These are phyloP conservation scores for Peribolospora baueri DNA, from an alignment of 768 basidiomycete species.

Conservation along the genomic window DNA sequence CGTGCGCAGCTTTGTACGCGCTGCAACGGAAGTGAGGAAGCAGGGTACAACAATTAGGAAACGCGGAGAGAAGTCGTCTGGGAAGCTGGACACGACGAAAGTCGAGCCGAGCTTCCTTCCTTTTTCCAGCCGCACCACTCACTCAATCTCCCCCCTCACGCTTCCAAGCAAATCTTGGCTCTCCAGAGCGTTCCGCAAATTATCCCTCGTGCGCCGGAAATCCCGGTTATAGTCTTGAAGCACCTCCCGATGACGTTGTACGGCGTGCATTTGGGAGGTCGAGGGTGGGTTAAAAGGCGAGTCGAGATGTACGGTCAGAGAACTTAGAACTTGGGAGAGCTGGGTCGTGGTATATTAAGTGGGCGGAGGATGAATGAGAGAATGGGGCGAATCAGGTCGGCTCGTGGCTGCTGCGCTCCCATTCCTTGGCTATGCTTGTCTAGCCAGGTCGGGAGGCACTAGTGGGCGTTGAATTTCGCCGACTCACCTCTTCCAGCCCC, in stretches of 20 bases:
- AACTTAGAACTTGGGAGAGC: background rate
- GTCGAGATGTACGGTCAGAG: background rate
- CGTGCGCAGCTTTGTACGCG: constrained; percentile 45
- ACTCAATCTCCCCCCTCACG: constrained; percentile 93
- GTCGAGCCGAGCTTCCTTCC: too few species aligned
- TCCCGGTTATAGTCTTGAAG: constrained; percentile 70
- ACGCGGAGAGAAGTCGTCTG: too few species aligned
- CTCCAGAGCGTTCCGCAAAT: too few species aligned
- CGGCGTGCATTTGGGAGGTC: constrained; percentile 60
- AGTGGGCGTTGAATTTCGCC: background rate
- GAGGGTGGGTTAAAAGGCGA: constrained; percentile 21
- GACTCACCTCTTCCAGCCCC: constrained; percentile 50
- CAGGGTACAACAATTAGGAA: too few species aligned
- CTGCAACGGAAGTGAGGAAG: constrained; percentile 21
- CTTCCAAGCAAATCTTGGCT: constrained; percentile 20
- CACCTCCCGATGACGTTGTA: constrained; percentile 74
- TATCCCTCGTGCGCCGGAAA: constrained; percentile 53
- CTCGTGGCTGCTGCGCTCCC: too few species aligned
- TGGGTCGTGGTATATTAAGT: too few species aligned
- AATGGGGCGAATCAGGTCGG: too few species aligned
- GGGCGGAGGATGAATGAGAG: too few species aligned
- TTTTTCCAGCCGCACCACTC: constrained; percentile 13
- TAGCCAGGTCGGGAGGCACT: too few species aligned
- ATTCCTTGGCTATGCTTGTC: too few species aligned
- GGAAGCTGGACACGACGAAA: too few species aligned